phyloP scores from a whole-genome alignment of 345 rosid genomes.

The Gossypium herbaceum region DNA sequence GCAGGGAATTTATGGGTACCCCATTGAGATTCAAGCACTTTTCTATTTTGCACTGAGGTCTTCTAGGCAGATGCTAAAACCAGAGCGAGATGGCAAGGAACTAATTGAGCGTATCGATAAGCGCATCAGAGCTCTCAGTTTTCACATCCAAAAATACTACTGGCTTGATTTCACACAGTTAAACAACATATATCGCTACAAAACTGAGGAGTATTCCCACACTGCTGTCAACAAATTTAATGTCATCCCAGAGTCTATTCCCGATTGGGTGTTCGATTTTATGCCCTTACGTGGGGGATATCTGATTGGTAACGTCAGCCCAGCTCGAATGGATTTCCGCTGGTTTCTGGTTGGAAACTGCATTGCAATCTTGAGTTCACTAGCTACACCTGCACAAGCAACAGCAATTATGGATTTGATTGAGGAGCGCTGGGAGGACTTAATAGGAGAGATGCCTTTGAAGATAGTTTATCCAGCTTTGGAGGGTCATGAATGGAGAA shows the following conservation, averaged over 20 bases:
- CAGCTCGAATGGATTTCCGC: constrained; percentile 1
- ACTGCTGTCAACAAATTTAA: no score
- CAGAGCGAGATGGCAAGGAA: constrained; percentile 46
- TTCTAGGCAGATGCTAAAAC: constrained; percentile 49
- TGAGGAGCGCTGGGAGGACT: neutral
- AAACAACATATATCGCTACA: constrained; percentile 45
- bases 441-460: constrained; percentile 41
- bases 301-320: neutral
- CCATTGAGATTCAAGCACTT: constrained; percentile 55
- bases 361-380: constrained; percentile 1
- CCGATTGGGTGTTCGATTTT: neutral
- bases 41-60: constrained; percentile 54
- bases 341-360: neutral
- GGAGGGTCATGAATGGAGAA: constrained; percentile 53
- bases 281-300: neutral
- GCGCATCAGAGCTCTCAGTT: constrained; percentile 43
- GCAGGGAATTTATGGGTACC: constrained; percentile 33
- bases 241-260: neutral
- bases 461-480: constrained; percentile 44
- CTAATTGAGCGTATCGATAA: constrained; percentile 45
- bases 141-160: constrained; percentile 43
- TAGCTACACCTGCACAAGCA: constrained; percentile 2
- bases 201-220: neutral
- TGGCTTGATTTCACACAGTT: constrained; percentile 47
- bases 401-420: constrained; percentile 1